A percentile compares a stretch with the other conserved stretches of the same genome.
Evolutionary conservation across 2,329 filamentous ascomycete genomes (phyloP).

Genomic region (Pyricularia pennisetigena): DNA sequence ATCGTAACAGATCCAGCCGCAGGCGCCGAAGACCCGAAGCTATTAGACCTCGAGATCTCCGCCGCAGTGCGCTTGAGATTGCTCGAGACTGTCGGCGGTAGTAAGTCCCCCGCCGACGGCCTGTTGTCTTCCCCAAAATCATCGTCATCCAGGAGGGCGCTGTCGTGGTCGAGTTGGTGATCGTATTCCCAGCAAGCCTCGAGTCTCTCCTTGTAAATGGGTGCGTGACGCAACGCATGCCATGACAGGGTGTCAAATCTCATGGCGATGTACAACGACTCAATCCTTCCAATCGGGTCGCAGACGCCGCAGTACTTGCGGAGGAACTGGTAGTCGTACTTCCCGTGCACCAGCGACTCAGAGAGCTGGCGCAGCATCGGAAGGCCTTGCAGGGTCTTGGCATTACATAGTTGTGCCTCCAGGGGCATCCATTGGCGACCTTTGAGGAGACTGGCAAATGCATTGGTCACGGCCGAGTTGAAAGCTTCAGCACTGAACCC

Average conservation of each 20-base stretch:
- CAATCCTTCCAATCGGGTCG: constrained; percentile 42
- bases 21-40: constrained; percentile 28
- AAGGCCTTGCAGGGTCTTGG: constrained; percentile 40
- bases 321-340: constrained; percentile 42
- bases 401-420: constrained; percentile 49
- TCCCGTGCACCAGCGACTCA: constrained; percentile 25
- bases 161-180: constrained; percentile 34
- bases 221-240: constrained; percentile 37
- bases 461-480: constrained; percentile 32
- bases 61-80: constrained; percentile 39
- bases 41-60: constrained; percentile 39
- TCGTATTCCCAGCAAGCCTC: constrained; percentile 47
- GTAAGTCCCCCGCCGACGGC: constrained; percentile 37
- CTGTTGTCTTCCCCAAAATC: constrained; percentile 9
- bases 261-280: constrained; percentile 52
- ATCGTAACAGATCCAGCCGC: constrained; percentile 10
- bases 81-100: constrained; percentile 22
- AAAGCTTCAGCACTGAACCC: constrained; percentile 40
- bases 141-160: constrained; percentile 10
- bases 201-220: constrained; percentile 39
- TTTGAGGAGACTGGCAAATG: constrained; percentile 39
- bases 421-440: constrained; percentile 46
- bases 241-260: constrained; percentile 43
- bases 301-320: constrained; percentile 44
- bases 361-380: constrained; percentile 50